Evolutionary conservation across 1,139 yeast species (phyloP).

Genomic region (Taphrina communis): DNA sequence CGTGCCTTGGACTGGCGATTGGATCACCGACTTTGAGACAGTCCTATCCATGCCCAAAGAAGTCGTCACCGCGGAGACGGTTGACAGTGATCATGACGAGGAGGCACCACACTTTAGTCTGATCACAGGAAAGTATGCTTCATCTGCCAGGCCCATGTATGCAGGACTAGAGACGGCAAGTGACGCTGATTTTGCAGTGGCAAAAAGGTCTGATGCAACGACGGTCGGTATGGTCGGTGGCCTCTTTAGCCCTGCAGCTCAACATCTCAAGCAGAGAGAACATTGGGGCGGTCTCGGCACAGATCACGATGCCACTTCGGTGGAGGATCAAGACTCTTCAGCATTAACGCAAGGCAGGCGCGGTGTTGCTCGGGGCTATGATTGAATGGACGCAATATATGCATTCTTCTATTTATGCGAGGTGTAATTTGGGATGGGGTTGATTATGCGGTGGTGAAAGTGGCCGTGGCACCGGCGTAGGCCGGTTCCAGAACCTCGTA

Average conservation of each 20-base stretch:
- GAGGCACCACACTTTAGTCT: constrained; percentile 83
- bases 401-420: neutral
- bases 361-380: constrained; percentile 35
- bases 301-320: constrained; percentile 59
- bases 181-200: constrained; percentile 17
- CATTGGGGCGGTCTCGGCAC: constrained; percentile 91
- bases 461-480: constrained; percentile 72
- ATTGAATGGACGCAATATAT: neutral
- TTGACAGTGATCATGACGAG: constrained; percentile 46
- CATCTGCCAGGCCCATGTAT: constrained; percentile 53
- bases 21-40: constrained; percentile 79
- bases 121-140: constrained; percentile 77
- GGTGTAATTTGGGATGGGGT: no score
- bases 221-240: constrained; percentile 50
- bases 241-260: constrained; percentile 89
- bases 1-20: constrained; percentile 81
- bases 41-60: constrained; percentile 54
- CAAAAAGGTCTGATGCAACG: constrained; percentile 10
- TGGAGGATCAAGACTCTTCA: constrained; percentile 50
- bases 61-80: constrained; percentile 47
- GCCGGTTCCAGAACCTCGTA: constrained; percentile 90
- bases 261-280: constrained; percentile 67
- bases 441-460: constrained; percentile 14
- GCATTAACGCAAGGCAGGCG: constrained; percentile 30
- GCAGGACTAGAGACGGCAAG: constrained; percentile 12